Conservation (phyloP, 257 asterid genomes). For the Solanum clarkiae region DNA sequence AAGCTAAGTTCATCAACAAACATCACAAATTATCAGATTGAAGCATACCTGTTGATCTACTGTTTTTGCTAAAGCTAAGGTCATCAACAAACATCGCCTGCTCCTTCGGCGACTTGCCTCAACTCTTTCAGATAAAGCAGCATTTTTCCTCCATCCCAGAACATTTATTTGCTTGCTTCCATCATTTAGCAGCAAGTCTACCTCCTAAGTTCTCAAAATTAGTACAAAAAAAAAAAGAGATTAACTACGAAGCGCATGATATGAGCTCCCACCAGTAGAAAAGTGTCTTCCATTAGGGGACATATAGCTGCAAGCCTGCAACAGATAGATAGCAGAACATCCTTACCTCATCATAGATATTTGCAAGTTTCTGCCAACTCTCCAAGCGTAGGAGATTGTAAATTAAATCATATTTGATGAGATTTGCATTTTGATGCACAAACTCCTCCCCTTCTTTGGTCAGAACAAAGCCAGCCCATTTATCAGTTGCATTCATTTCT, state of each 20-base stretch:
- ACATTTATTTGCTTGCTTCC: conserved; percentile 98
- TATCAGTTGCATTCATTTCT: conserved; percentile 90
- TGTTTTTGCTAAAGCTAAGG: conserved; percentile 82
- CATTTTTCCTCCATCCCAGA: conserved; percentile 72
- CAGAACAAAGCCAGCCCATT: conserved; percentile 97
- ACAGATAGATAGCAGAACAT: conserved; percentile 9
- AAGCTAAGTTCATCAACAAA: conserved; percentile 88
- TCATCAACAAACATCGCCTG: conserved; percentile 92
- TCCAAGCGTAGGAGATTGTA: conserved; percentile 84
- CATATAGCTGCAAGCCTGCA: background rate
- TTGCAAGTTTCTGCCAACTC: conserved; percentile 98
- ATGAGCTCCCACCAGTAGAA: background rate
- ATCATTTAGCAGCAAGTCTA: conserved; percentile 92
- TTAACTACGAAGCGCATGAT: background rate
- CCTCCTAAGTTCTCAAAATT: conserved; percentile 57
- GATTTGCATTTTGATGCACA: conserved; percentile 73
- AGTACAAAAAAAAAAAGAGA: background rate
- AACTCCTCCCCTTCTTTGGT: conserved; percentile 95
- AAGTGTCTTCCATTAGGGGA: background rate
- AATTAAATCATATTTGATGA: conserved; percentile 84
- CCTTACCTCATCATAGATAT: conserved; percentile 85
- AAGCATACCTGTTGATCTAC: conserved; percentile 65
- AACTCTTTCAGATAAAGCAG: conserved; percentile 71
- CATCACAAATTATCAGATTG: conserved; percentile 32
- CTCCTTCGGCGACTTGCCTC: conserved; percentile 98